Evolutionary conservation across 2,329 filamentous ascomycete genomes (phyloP).

Genomic region (Apiospora rasikravindrae): DNA sequence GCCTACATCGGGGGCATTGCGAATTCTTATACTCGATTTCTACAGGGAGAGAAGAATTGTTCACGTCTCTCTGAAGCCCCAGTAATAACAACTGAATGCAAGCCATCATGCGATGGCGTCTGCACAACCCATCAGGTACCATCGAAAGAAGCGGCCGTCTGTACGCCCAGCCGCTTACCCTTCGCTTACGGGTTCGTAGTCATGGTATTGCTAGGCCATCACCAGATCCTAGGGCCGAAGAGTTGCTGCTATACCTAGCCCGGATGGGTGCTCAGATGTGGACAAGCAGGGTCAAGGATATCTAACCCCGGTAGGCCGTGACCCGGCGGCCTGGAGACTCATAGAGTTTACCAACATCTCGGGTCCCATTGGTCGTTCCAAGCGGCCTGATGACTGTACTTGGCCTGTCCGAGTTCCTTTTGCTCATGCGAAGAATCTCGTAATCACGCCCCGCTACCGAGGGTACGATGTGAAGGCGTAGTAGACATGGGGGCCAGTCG

Average conservation of each 20-base stretch:
- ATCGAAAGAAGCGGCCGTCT: not conserved
- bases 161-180: not conserved
- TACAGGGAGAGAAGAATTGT: not conserved
- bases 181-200: not conserved
- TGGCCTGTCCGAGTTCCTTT: not conserved
- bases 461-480: not conserved
- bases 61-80: not conserved
- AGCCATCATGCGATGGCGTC: not conserved
- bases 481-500: not conserved
- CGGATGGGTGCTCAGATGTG: not conserved
- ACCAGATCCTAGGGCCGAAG: not conserved
- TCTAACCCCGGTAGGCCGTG: not conserved
- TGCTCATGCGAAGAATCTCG: not conserved
- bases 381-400: conserved; percentile 4
- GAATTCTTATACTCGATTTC: conserved; percentile 1
- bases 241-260: not conserved
- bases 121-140: not conserved
- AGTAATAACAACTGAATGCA: not conserved
- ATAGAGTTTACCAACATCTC: not conserved
- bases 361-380: not conserved
- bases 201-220: not conserved
- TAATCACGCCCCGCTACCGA: not conserved
- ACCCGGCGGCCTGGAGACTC: conserved; percentile 2
- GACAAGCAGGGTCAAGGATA: not conserved
- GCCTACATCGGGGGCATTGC: not conserved